A percentile compares a stretch with the other conserved stretches of the same genome.
Conservation (phyloP, 805 yeast genomes). For the Candida caryicola region DNA sequence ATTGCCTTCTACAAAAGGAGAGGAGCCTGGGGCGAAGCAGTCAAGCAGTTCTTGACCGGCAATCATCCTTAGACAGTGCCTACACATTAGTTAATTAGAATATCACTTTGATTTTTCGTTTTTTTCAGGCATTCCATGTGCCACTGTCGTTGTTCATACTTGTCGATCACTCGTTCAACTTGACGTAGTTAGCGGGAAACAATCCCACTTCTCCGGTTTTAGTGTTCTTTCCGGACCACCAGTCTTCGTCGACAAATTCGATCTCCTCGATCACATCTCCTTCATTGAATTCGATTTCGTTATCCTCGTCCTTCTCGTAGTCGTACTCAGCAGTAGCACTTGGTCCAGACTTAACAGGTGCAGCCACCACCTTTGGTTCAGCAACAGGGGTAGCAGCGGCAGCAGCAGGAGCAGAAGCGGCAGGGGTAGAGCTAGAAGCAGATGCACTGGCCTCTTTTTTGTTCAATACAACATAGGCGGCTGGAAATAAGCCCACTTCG, state of each 20-base stretch:
- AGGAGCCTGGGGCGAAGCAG: conserved; percentile 39
- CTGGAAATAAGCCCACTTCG: conserved; percentile 54
- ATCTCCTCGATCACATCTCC: conserved; percentile 80
- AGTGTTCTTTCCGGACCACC: conserved; percentile 88
- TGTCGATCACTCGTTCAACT: conserved; percentile 13
- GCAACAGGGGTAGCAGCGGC: conserved; percentile 13
- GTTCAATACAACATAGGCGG: conserved; percentile 46
- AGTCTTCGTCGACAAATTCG: conserved; percentile 88
- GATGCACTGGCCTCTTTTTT: conserved; percentile 12
- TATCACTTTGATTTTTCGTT: not conserved
- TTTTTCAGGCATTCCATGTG: not conserved
- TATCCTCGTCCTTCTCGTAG: conserved; percentile 90
- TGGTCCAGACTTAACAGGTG: conserved; percentile 19
- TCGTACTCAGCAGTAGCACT: conserved; percentile 69
- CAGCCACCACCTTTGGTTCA: conserved; percentile 10
- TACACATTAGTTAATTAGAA: too few species aligned
- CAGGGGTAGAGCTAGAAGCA: conserved; percentile 1
- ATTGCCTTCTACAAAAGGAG: conserved; percentile 36
- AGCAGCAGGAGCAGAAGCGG: conserved; percentile 11
- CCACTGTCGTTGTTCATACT: too few species aligned
- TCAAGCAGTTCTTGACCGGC: conserved; percentile 26
- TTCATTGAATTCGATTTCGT: conserved; percentile 81
- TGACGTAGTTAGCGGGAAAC: conserved; percentile 90
- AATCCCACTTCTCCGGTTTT: conserved; percentile 72
- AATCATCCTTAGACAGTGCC: too few species aligned